These are phyloP conservation scores for Exsudoporus floridanus DNA, from an alignment of 1,284 basidiomycete genomes.

Conservation along the genomic window DNA sequence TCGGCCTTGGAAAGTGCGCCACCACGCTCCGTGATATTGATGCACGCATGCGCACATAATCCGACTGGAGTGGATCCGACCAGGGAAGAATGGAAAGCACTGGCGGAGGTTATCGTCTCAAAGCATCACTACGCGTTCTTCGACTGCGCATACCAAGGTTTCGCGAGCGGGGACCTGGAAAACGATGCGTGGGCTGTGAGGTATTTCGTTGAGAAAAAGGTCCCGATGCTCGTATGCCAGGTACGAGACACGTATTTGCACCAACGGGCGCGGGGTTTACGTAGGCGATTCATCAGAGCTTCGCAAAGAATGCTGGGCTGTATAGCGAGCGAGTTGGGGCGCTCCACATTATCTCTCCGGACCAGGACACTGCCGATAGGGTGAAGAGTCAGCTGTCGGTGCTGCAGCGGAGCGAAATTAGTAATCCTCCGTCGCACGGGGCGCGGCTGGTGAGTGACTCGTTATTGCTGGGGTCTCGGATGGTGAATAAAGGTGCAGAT, in stretches of 20 bases:
- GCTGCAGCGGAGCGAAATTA: conserved; percentile 88
- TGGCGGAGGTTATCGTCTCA: conserved; percentile 73
- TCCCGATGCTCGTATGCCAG: conserved; percentile 87
- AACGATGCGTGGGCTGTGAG: conserved; percentile 75
- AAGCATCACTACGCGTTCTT: conserved; percentile 91
- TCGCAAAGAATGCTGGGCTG: conserved; percentile 94
- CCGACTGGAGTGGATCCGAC: conserved; percentile 97
- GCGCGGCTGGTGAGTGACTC: conserved; percentile 72
- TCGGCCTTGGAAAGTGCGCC: conserved; percentile 65
- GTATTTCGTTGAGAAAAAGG: conserved; percentile 70
- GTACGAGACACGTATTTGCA: conserved; percentile 37
- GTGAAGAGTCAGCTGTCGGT: conserved; percentile 85
- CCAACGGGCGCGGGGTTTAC: conserved; percentile 11
- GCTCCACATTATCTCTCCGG: conserved; percentile 69
- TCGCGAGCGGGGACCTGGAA: conserved; percentile 82
- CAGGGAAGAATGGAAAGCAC: conserved; percentile 80
- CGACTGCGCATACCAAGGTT: conserved; percentile 95
- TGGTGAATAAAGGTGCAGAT: conserved; percentile 46
- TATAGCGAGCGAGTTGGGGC: conserved; percentile 91
- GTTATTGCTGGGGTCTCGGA: neutral
- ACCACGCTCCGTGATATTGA: conserved; percentile 78
- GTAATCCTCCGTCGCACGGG: conserved; percentile 88
- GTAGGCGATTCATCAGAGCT: conserved; percentile 57
- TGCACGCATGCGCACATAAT: conserved; percentile 95
- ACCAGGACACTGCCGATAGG: conserved; percentile 64